Base-by-base conservation (phyloP, 1,284 basidiomycete species). In the Leccinum solheimii region DNA sequence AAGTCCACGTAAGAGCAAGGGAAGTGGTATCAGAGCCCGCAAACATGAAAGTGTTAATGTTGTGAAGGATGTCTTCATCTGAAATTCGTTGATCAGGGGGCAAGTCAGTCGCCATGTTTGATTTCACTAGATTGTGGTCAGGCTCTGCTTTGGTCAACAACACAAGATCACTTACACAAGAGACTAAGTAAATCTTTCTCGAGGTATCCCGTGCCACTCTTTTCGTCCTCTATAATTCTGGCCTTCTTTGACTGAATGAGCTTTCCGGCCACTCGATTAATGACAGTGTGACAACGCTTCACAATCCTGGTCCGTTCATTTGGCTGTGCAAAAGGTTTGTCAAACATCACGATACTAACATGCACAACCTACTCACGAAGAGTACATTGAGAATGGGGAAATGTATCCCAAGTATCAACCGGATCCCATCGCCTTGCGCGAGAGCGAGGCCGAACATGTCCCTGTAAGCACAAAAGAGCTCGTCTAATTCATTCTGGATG, bases 1-100 rank as follows among this genome's bases (percentile, higher is more conserved):
- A 75, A 2, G 87, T 86, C 92, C 92, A 95, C 0, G 90, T 89
- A 55, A 93, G 77, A 10, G 87, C 82, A 30, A 94, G 83, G 2
- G 90, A 90, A 11, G 89, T 90, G 0, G 93, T 93, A 69, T 95
- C 92, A 5, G 91, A 91, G 11, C 92, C 92, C 14, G 91, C 92
- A 74, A 94, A 92, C 79, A 94, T 86, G 73, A 94, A 90, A 0
- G 92, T 94, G 66, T 91, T 93, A 75, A 94, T 87, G 65, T 88
- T 93, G 68, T 92, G 79, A 36, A 92, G 78, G 53, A 94, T 87
- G 67, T 94, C 92, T 51, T 87, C 84, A 68, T 94, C 91, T 2
- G 91, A 90, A 62, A 95, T 87, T 50, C 87, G 84, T 65, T 92
- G 85, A 56, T 87, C 84, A 0, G 79, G 78, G 11, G 85, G 78